Evolutionary conservation across 352 stramenopile species (phyloP).

Genomic region (Phytopythium oedochilum): DNA sequence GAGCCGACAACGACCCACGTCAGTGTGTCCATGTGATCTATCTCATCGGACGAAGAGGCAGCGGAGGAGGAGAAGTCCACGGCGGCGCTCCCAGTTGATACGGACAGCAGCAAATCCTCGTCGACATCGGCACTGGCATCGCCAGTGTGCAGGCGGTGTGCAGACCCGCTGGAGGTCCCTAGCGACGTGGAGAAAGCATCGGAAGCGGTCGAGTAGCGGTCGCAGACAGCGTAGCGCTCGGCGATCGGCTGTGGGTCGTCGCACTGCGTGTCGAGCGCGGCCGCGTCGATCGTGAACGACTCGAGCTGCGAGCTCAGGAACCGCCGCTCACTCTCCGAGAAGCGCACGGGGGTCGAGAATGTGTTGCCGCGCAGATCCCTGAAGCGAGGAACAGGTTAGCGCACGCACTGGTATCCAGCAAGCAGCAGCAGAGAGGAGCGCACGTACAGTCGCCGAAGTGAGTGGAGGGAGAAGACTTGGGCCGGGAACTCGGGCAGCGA

Average conservation of each 20-base stretch:
- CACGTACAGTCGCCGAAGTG: slow-evolving; percentile 11
- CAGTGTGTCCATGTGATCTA: slow-evolving; percentile 1
- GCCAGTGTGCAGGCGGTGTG: neutral
- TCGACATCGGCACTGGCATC: neutral
- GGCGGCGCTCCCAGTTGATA: neutral
- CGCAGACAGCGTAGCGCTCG: slow-evolving; percentile 10
- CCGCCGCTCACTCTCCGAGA: slow-evolving; percentile 3
- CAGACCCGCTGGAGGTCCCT: neutral
- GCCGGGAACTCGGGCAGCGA: slow-evolving; percentile 10
- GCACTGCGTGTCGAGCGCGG: slow-evolving; percentile 8
- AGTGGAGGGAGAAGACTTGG: slow-evolving; percentile 11
- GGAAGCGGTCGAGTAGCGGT: neutral
- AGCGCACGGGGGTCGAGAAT: slow-evolving; percentile 4
- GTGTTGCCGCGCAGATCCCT: slow-evolving; percentile 19
- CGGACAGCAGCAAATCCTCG: neutral
- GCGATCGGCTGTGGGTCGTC: slow-evolving; percentile 5
- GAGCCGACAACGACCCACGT: slow-evolving; percentile 6
- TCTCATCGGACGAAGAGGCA: neutral
- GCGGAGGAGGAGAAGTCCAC: neutral
- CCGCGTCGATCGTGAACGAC: slow-evolving; percentile 9
- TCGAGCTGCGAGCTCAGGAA: slow-evolving; percentile 7
- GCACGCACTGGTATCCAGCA: too few relatives aligned
- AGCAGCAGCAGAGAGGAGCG: too few relatives aligned
- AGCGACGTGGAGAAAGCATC: neutral
- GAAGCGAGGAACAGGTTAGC: neutral